Base-by-base conservation (phyloP, 2,329 filamentous ascomycete species). In the Talaromyces sp. region DNA sequence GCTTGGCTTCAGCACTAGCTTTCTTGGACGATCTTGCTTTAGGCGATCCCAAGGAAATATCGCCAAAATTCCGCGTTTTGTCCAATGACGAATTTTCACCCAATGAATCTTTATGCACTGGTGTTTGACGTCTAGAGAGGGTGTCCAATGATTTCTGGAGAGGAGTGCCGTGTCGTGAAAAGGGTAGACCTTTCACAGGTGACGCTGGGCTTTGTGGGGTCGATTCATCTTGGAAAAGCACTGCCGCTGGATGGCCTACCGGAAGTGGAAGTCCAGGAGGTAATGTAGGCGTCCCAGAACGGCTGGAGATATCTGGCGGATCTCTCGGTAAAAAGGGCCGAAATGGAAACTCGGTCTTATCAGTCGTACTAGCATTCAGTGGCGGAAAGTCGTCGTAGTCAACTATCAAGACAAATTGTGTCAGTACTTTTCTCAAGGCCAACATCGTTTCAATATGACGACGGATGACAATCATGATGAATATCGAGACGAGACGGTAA, bases 301-400 rank as follows among this genome's bases (percentile, higher is more conserved):
- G 72, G 10, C 50, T 55, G 43, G 67, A 69, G 21, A 65, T 64
- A 26, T 64, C 63, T 46, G 63, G 67, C 56, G 71, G 67, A 19
- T 72, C 74, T 52, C 51, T 69, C 50, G 68, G 68, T 48, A 73
- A 66, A 65, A 72, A 73, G 58, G 68, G 74, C 60, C 69, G 69
- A 46, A 66, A 70, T 12, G 74, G 64, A 62, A 75, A 71, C 57
- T 76, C 69, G 65, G 69, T 66, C 19, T 67, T 71, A 52, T 75
- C 73, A n/a, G 74, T 75, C n/a, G 69, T 57, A 12, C 72, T 67
- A 9, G 68, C 65, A n/a, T 71, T 76, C 24, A 80, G 69, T 54
- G 78, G 78, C 29, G 79, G 77, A 53, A 81, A 80, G 17, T 81
- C 77, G 65, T 78, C 74, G 65, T 78, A 74, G 54, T 79, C 73